These are phyloP conservation scores for Fusarium sp. DNA, from an alignment of 2,329 filamentous ascomycete genomes.

Conservation along the genomic window DNA sequence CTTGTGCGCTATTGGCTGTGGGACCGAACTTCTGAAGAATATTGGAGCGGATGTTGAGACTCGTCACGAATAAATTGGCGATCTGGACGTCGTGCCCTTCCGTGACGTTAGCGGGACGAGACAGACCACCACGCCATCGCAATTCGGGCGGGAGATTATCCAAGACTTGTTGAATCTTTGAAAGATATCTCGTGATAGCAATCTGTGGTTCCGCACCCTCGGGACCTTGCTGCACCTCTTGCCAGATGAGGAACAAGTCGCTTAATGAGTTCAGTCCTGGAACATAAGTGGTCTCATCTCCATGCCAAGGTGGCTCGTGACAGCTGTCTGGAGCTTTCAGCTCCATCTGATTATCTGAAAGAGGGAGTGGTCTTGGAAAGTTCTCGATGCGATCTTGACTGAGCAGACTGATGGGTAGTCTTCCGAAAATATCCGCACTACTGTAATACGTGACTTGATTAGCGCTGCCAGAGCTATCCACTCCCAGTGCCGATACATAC, in stretches of 20 bases:
- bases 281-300: constrained; percentile 47
- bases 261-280: constrained; percentile 48
- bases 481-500: constrained; percentile 23
- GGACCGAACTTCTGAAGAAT: constrained; percentile 48
- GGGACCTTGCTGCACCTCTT: constrained; percentile 40
- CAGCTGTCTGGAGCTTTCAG: neutral
- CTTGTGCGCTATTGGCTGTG: constrained; percentile 13
- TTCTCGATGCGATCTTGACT: constrained; percentile 35
- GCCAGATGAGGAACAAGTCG: constrained; percentile 50
- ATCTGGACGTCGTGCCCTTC: constrained; percentile 51
- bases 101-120: constrained; percentile 44
- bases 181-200: constrained; percentile 22
- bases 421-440: constrained; percentile 45
- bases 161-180: constrained; percentile 44
- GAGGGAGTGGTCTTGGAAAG: constrained; percentile 39
- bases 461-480: neutral
- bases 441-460: constrained; percentile 15
- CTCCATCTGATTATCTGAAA: constrained; percentile 48
- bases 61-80: constrained; percentile 52
- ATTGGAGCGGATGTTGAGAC: constrained; percentile 51
- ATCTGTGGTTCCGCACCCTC: constrained; percentile 5
- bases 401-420: constrained; percentile 41
- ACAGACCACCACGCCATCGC: constrained; percentile 51
- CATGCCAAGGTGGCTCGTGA: constrained; percentile 45
- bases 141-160: constrained; percentile 49